Evolutionary conservation across 2,329 filamentous ascomycete species (phyloP).

Genomic region (Fusarium dimerum): DNA sequence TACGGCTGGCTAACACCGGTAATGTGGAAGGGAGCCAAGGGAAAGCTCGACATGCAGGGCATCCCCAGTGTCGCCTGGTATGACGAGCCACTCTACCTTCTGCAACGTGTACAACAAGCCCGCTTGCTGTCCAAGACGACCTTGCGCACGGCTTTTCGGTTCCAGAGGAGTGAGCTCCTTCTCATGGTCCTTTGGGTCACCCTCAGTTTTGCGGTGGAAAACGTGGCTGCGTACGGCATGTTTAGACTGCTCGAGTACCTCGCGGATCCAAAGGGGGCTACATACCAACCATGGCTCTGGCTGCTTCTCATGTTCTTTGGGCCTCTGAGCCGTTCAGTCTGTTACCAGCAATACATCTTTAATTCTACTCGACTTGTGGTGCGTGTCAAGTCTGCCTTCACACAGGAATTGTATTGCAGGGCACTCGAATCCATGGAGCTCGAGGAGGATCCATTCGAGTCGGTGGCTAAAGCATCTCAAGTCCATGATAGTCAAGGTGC

Average conservation of each 20-base stretch:
- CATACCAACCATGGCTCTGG: slow-evolving; percentile 54
- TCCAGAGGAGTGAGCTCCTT: slow-evolving; percentile 43
- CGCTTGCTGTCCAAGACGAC: slow-evolving; percentile 46
- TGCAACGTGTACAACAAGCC: slow-evolving; percentile 45
- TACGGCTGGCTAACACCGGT: slow-evolving; percentile 53
- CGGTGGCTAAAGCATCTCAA: slow-evolving; percentile 24
- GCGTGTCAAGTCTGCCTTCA: slow-evolving; percentile 56
- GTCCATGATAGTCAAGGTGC: slow-evolving; percentile 26
- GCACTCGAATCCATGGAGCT: slow-evolving; percentile 58
- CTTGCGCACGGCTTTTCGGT: slow-evolving; percentile 46
- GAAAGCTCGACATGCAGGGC: slow-evolving; percentile 47
- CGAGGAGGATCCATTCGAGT: slow-evolving; percentile 52
- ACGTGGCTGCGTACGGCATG: slow-evolving; percentile 55
- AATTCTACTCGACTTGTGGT: slow-evolving; percentile 57
- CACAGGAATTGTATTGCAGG: slow-evolving; percentile 58
- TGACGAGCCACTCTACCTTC: slow-evolving; percentile 52
- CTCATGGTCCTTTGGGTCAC: slow-evolving; percentile 48
- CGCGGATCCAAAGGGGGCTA: slow-evolving; percentile 44
- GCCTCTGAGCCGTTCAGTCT: slow-evolving; percentile 47
- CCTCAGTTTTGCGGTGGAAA: slow-evolving; percentile 44
- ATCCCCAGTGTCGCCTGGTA: slow-evolving; percentile 55
- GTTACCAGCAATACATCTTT: slow-evolving; percentile 60
- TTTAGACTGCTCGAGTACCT: slow-evolving; percentile 55
- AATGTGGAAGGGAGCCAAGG: slow-evolving; percentile 48
- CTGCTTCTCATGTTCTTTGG: slow-evolving; percentile 54